Evolutionary conservation across 176 grass and related monocot species (phyloP).

Genomic region (Phoenix dactylifera): DNA sequence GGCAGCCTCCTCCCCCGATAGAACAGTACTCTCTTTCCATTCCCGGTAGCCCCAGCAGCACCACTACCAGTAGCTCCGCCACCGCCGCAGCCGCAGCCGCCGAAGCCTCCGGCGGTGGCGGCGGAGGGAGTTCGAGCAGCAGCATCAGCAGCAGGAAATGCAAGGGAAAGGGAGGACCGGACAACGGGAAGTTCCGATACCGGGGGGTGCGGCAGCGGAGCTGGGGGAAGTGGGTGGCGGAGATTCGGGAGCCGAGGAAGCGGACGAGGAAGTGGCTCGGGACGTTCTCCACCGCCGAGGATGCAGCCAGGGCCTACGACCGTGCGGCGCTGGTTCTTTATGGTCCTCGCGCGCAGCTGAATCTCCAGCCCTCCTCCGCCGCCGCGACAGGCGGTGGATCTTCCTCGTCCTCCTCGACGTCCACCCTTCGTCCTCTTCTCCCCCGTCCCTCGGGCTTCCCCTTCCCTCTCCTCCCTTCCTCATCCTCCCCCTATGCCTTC

Average conservation of each 20-base stretch:
- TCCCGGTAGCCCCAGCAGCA: neutral
- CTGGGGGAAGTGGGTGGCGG: constrained; percentile 22
- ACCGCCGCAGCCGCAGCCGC: too few relatives aligned
- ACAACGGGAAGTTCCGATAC: constrained; percentile 9
- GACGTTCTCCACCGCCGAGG: constrained; percentile 91
- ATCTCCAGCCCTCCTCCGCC: constrained; percentile 35
- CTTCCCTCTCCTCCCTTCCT: neutral
- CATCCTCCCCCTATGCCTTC: constrained; percentile 1
- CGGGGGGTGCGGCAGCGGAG: constrained; percentile 10
- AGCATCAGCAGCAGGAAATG: neutral
- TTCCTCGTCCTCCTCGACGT: constrained; percentile 16
- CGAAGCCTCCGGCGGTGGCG: neutral
- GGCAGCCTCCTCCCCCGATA: neutral
- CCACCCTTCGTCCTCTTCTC: constrained; percentile 17
- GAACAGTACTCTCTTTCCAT: neutral
- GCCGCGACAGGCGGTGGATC: constrained; percentile 3
- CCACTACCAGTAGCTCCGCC: neutral
- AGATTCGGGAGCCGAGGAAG: constrained; percentile 15
- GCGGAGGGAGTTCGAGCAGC: neutral
- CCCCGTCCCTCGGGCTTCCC: constrained; percentile 16
- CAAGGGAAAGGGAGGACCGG: constrained; percentile 10
- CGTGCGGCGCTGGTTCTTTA: constrained; percentile 72
- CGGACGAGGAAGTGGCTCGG: constrained; percentile 70
- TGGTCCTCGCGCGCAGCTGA: constrained; percentile 71
- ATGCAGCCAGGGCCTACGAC: constrained; percentile 81